These are phyloP conservation scores for Rosa rugosa DNA, from an alignment of 306 rosid species.

Conservation along the genomic window DNA sequence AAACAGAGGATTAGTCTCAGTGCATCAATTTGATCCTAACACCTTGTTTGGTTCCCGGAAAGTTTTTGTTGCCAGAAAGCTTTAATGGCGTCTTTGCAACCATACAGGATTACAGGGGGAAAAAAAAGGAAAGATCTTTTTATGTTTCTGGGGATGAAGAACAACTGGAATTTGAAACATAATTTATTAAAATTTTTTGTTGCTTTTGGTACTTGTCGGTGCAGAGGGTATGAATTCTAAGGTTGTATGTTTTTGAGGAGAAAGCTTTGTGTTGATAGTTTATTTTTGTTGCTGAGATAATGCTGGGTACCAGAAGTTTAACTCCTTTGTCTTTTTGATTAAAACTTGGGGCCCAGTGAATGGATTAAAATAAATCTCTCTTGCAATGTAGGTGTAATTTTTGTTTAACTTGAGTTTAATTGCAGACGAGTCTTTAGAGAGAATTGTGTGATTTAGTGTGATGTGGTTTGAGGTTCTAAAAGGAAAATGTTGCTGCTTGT, in stretches of 20 bases:
- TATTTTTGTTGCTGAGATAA: conserved; percentile 6
- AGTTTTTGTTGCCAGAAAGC: conserved; percentile 16
- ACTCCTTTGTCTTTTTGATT: neutral
- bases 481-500: neutral
- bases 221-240: neutral
- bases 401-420: neutral
- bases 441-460: neutral
- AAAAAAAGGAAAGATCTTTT: neutral
- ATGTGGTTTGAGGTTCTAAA: neutral
- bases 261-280: neutral
- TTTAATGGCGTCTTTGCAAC: conserved; percentile 2
- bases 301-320: neutral
- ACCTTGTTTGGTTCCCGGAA: too few species aligned
- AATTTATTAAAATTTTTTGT: neutral
- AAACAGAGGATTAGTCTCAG: neutral
- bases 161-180: neutral
- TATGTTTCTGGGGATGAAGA: neutral
- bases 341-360: conserved; percentile 6
- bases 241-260: neutral
- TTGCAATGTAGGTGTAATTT: neutral
- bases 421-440: neutral
- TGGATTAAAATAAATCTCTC: neutral
- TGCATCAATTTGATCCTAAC: too few species aligned
- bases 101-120: neutral
- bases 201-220: conserved; percentile 3